Evolutionary conservation across 1,139 yeast genomes (phyloP).

Genomic region (Blastobotrys serpentis): DNA sequence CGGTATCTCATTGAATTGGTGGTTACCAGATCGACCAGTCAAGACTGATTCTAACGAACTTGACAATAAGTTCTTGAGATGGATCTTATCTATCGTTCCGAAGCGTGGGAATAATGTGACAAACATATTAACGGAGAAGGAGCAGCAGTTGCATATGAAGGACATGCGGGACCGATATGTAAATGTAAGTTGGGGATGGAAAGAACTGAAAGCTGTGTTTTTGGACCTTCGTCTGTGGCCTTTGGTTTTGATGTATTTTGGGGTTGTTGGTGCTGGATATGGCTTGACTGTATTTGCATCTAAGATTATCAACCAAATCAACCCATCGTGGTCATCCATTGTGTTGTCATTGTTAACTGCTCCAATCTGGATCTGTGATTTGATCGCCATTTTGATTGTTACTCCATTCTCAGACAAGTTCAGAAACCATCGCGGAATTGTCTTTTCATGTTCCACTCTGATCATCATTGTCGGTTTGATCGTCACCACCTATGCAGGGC

Average conservation of each 20-base stretch:
- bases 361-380: conserved; percentile 86
- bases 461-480: conserved; percentile 73
- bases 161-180: conserved; percentile 59
- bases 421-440: conserved; percentile 55
- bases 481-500: conserved; percentile 72
- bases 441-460: conserved; percentile 60
- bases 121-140: conserved; percentile 51
- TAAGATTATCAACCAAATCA: conserved; percentile 66
- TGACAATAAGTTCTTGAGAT: conserved; percentile 4
- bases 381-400: conserved; percentile 69
- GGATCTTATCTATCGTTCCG: conserved; percentile 12
- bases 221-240: conserved; percentile 76
- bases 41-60: conserved; percentile 8
- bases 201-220: conserved; percentile 56
- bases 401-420: conserved; percentile 79
- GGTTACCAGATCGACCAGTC: conserved; percentile 76
- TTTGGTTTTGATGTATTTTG: conserved; percentile 80
- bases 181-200: conserved; percentile 56
- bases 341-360: conserved; percentile 75
- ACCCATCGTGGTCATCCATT: conserved; percentile 64
- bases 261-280: conserved; percentile 86
- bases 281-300: conserved; percentile 87
- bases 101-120: background rate
- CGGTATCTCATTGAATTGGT: conserved; percentile 69
- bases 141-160: conserved; percentile 56